Evolutionary conservation across 345 rosid species (phyloP), one percentile per base, ranked within the genome.

Genomic region (Rubroshorea leprosula): DNA sequence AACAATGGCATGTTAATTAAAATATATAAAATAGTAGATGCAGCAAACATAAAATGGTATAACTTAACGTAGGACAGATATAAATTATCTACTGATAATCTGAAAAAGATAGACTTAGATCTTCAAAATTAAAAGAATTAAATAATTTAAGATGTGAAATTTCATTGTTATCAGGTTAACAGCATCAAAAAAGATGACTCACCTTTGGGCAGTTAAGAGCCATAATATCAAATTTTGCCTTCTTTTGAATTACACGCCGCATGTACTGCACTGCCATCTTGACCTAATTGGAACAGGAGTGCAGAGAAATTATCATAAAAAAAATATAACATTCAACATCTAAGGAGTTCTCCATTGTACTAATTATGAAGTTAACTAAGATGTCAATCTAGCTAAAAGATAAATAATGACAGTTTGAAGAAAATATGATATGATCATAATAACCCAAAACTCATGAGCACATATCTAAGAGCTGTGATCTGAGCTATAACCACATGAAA

Each of bases 181-280:
- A 64, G 45, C 11, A 49, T 29, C 15, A 50, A 52, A 38, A 38
- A 44, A 22, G 52, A 22, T 6, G 11, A 23, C 76, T n/a, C 66
- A 93, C 97, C 97, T 89, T 90, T 41, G 87, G 77, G 72, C 90
- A 79, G 71, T 89, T 87, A 69, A 93, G 90, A 63, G 79, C 83
- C 97, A 83, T 89, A 53, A 93, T 93, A 72, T 93, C 90, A 79
- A 93, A 93, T 79, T 89, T 93, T 5, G 99, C 99, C 75, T 83
- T 89, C 77, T 78, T 93, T 75, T 85, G 96, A 53, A 93, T 83
- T 56, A 87, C 57, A 41, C 78, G 79, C 54, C 97, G 74, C 97
- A 93, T 93, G 75, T 80, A 87, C 70, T 87, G 99, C 66, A 93
- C 80, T 20, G 99, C 99, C 89, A 93, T 71, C 78, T 85, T 93